Base-by-base conservation (phyloP, 192 early-diverging fungal genomes). In the Coemansia sp. region DNA sequence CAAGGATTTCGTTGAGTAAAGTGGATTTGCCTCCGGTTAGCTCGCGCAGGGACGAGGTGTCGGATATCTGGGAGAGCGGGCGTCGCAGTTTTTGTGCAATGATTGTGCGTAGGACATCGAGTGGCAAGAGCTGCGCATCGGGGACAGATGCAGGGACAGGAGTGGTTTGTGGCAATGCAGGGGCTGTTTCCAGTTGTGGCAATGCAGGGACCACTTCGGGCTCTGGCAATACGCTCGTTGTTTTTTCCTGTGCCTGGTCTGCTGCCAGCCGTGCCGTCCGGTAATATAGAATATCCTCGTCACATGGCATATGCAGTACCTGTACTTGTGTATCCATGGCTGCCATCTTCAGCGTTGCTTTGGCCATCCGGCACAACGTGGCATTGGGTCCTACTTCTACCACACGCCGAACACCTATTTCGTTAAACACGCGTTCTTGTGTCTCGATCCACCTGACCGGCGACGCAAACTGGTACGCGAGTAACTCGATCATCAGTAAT, bases 361-460 rank as follows among this genome's bases (percentile, higher is more conserved):
- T 85, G 49, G 96, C 96, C 94, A 98, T 96, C 50, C 94, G 91
- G 73, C 87, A 87, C n/a, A 98, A 87, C 54, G 93, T 94, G 30
- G 96, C 92, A 66, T 77, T 83, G 25, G 96, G 92, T 30, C 96
- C 96, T 30, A 96, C 86, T 72, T 98, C 96, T 55, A 98, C 90
- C 45, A 98, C 49, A 36, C 92, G 87, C 69, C 91, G 89, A 42
- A 94, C 89, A 32, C 86, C 77, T 72, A 87, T 90, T 71, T 90
- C 83, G 69, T 86, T 83, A 76, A 98, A 91, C 60, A 98, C 81
- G 45, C 84, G 80, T 60, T 96, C 91, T 80, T 96, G 94, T 20
- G 94, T 96, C 77, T 95, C 94, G 71, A 98, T 96, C 96, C 96
- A 98, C 62, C 91, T 85, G 32, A 98, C 96, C 31, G 96, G 91